Base-by-base conservation (phyloP, 2,329 filamentous ascomycete species). In the Alternaria sp. region DNA sequence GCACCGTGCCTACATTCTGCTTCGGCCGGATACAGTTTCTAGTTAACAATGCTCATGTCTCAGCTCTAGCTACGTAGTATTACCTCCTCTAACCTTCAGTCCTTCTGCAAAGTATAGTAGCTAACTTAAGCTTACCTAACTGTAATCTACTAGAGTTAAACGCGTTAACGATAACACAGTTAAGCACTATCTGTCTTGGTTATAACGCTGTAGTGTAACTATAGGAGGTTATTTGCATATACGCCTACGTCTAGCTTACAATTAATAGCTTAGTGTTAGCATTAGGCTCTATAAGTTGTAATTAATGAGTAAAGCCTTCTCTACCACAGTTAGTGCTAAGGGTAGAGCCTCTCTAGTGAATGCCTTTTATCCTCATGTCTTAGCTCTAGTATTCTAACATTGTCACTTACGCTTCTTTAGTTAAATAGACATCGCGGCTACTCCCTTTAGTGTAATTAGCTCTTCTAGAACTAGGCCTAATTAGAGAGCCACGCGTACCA, bases 341-440 rank as follows among this genome's bases (percentile, higher is more conserved):
- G 44, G 10, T 39, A 56, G 37, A 56, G 45, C 37, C 37, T 56
- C 21, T 56, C 45, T 17, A 9, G 46, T 56, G 6, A 42, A 41
- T 56, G 50, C 45, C 39, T 17, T 56, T 56, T 6, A 50, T 49
- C 45, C 53, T 56, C 8, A 11, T 51, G 17, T 56, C 54, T 56
- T 31, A 36, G 37, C 45, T 40, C 36, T 31, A 13, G 45, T 51
- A 26, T 56, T 10, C 39, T 10, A 6, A 39, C 9, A 31, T 56
- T 14, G 39, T 56, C 23, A 51, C 40, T 7, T 5, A 34, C 46
- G 44, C 46, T 56, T 24, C 54, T 56, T 51, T 21, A 24, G 54
- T 51, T n/a, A 26, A 51, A 51, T 51, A 45, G 37, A 56, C 28
- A 46, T 26, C 13, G 51, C 13, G 17, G 48, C 46, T 3, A 51